Conservation (phyloP, 2,329 filamentous ascomycete genomes). For the Ophiostoma novo-ulmi region DNA sequence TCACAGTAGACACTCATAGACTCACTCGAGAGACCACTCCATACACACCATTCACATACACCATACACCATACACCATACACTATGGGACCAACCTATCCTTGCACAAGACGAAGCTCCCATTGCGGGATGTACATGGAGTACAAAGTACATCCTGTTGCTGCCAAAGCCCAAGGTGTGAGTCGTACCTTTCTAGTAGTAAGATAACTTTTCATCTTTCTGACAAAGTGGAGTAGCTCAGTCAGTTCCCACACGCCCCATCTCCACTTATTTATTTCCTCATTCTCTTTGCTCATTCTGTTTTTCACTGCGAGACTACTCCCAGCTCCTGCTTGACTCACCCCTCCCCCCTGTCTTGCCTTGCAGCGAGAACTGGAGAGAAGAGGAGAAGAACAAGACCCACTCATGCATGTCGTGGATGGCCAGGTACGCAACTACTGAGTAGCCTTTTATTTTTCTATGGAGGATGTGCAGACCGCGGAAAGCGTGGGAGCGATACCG, state of each 20-base stretch:
- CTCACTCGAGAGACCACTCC: neutral
- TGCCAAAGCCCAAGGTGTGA: neutral
- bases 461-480: neutral
- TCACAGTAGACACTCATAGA: neutral
- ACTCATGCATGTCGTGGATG: conserved; percentile 24
- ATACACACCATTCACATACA: neutral
- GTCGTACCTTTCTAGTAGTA: neutral
- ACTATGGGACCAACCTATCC: neutral
- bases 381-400: conserved; percentile 11
- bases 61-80: neutral
- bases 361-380: neutral
- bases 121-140: conserved; percentile 11
- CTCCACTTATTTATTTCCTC: conserved; percentile 13
- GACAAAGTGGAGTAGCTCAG: neutral
- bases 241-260: conserved; percentile 13
- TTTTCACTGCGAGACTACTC: neutral
- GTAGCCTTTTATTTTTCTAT: neutral
- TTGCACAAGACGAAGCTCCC: conserved; percentile 16
- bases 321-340: neutral
- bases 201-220: neutral
- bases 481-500: conserved; percentile 2
- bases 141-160: neutral
- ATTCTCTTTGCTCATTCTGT: conserved; percentile 18
- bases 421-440: conserved; percentile 20
- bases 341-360: neutral